Evolutionary conservation across 2,329 filamentous ascomycete species (phyloP), one percentile per base, ranked within the genome.

Genomic region (Aureobasidium sp.): DNA sequence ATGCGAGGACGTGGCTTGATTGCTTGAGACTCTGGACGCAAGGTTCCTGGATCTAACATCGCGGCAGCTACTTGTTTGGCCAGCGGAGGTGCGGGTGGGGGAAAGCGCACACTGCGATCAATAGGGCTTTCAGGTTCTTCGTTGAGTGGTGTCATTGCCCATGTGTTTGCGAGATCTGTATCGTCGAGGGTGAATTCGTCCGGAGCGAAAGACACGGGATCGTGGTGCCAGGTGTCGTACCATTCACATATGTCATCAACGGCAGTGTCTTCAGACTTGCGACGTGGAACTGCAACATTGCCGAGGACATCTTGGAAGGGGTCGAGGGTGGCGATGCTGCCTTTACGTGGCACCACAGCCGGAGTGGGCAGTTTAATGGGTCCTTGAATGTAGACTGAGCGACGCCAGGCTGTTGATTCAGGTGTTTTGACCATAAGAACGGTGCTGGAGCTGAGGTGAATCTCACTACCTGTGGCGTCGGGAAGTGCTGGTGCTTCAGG

Each of bases 201-300:
- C 1, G 9, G 8, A 0, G 59, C 59, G 24, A 53, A 62, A 10
- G 41, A 36, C 3, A 53, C 47, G 2, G 50, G 1, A 5, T 71
- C 69, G n/a, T 77, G 69, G 15, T 72, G 72, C 51, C 78, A 73
- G 3, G 70, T 70, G 26, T 75, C 71, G 55, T 79, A 77, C 67
- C 73, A 79, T 46, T 71, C 71, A 52, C 75, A 74, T n/a, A 78
- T 70, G 32, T 74, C 71, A 26, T 79, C 76, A 20, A 74, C 65
- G 6, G 69, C 68, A 0, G 67, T 68, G 63, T 75, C 72, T 59
- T 75, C 73, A 52, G 70, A 72, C 7, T 69, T 61, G 34, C 72
- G 64, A 44, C 72, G 65, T 6, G 68, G 69, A 32, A 72, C 66
- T 15, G 67, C 70, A 4, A 15, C 24, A n/a, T 36, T 46, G 44